These are phyloP conservation scores for Penicillium lividum DNA, from an alignment of 495 filamentous ascomycete species.

Conservation along the genomic window DNA sequence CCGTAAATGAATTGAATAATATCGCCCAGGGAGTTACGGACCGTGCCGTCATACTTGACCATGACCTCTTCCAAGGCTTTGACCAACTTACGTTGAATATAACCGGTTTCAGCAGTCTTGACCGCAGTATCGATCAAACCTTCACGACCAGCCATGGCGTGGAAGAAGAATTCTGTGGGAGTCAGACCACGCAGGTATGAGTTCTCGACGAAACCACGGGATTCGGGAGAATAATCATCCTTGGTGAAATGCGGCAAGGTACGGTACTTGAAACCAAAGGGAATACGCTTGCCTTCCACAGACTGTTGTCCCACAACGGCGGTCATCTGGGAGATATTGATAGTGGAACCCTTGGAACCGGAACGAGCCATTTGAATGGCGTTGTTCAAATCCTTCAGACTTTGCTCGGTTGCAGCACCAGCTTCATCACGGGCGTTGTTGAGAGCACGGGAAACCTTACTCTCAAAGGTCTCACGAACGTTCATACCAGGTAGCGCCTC, in stretches of 20 bases:
- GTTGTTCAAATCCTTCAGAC: slow-evolving; percentile 93
- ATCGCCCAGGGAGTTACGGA: slow-evolving; percentile 94
- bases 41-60: slow-evolving; percentile 96
- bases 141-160: slow-evolving; percentile 99
- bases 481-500: slow-evolving; percentile 96
- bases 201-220: slow-evolving; percentile 97
- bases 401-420: slow-evolving; percentile 85
- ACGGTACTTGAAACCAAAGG: slow-evolving; percentile 98
- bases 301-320: slow-evolving; percentile 96
- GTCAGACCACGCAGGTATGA: slow-evolving; percentile 96
- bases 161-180: slow-evolving; percentile 97
- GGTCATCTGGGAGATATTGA: slow-evolving; percentile 99
- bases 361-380: slow-evolving; percentile 93
- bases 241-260: slow-evolving; percentile 98
- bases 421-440: slow-evolving; percentile 96
- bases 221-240: slow-evolving; percentile 96
- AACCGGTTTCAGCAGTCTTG: slow-evolving; percentile 98
- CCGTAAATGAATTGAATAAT: slow-evolving; percentile 98
- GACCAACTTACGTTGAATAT: slow-evolving; percentile 96
- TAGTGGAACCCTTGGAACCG: slow-evolving; percentile 95
- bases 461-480: slow-evolving; percentile 96
- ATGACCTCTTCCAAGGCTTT: slow-evolving; percentile 98
- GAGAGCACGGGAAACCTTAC: slow-evolving; percentile 86
- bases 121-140: slow-evolving; percentile 99
- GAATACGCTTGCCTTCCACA: slow-evolving; percentile 97